Base-by-base conservation (phyloP, 2,329 filamentous ascomycete genomes). In the Myriosclerotinia curreyana region DNA sequence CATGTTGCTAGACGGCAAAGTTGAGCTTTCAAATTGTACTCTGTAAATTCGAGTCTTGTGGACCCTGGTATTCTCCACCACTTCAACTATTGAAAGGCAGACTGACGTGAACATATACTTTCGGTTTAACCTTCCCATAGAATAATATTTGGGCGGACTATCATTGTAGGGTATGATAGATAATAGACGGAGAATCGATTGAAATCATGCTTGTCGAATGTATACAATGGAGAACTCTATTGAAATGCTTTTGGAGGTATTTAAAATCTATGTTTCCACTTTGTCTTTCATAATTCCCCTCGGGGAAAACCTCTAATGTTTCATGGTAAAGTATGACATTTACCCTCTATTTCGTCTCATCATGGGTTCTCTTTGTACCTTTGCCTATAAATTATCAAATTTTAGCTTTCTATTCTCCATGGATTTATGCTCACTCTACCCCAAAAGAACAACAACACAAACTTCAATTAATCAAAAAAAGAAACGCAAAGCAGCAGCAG, bases 291-390 rank as follows among this genome's bases (percentile, higher is more conserved):
- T 14, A 48, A 48, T 3, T 25, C 46, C 17, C 46, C 11, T 22
- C 1, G 9, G 46, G 9, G 14, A 22, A 48, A 14, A 48, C n/a
- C 9, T 48, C 46, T 48, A 48, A n/a, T 49, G 14, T 15, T 49
- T 49, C 46, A 28, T 49, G 46, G 9, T 48, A 48, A 25, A 22
- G n/a, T 48, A 12, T 25, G 7, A n/a, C 25, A 48, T 48, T 36
- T 38, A 49, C 15, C 44, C 15, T 63, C 25, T 58, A 62, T 40
- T 65, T 65, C 14, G 58, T 46, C 51, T 72, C 72, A 55, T 74
- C 72, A 70, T 70, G 69, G 52, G 67, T 66, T 67, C 70, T 69
- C 65, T 74, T 73, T 68, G 68, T 72, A 68, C 72, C 71, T 73
- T 69, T 65, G 55, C 55, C 55, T 64, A 62, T 61, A 20, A 44